Conservation (phyloP, 106 monocot species). For the Apostasia ramifera region DNA sequence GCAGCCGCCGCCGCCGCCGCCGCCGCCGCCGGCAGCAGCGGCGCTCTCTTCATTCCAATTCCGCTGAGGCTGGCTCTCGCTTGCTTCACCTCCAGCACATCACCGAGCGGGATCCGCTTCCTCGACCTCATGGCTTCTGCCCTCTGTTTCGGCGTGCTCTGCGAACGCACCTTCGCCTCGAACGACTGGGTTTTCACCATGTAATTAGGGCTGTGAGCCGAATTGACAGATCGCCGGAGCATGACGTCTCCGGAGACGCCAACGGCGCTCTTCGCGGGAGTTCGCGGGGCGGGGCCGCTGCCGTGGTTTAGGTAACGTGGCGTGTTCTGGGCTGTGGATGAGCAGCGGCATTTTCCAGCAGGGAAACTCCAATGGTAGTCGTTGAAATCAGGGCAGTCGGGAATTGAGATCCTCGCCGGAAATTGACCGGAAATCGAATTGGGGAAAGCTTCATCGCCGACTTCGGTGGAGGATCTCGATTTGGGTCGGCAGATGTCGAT, state of each 20-base stretch:
- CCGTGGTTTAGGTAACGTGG: slow-evolving; percentile 23
- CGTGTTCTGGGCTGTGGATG: slow-evolving; percentile 34
- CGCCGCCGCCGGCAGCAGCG: too few species aligned
- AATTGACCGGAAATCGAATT: slow-evolving; percentile 19
- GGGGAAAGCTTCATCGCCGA: slow-evolving; percentile 17
- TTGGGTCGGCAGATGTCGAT: slow-evolving; percentile 56
- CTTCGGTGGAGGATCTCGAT: slow-evolving; percentile 31
- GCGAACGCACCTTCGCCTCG: slow-evolving; percentile 80
- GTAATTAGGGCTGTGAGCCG: slow-evolving; percentile 41
- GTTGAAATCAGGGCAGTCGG: slow-evolving; percentile 26
- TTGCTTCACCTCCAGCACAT: slow-evolving; percentile 28
- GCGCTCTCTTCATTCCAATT: slow-evolving; percentile 44
- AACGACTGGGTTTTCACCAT: slow-evolving; percentile 85
- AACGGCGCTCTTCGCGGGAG: slow-evolving; percentile 51
- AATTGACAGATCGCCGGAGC: slow-evolving; percentile 8
- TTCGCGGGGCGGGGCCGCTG: slow-evolving; percentile 25
- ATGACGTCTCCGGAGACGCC: slow-evolving; percentile 3
- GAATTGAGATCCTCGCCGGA: slow-evolving; percentile 31
- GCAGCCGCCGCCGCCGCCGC: too few species aligned
- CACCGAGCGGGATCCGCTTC: slow-evolving; percentile 44
- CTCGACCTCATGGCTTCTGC: slow-evolving; percentile 31
- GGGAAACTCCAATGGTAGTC: slow-evolving; percentile 40
- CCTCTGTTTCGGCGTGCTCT: slow-evolving; percentile 87
- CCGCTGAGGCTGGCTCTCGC: slow-evolving; percentile 61
- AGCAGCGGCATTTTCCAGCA: slow-evolving; percentile 15